Conservation (phyloP, 2,329 filamentous ascomycete species). For the Fusarium palustre region DNA sequence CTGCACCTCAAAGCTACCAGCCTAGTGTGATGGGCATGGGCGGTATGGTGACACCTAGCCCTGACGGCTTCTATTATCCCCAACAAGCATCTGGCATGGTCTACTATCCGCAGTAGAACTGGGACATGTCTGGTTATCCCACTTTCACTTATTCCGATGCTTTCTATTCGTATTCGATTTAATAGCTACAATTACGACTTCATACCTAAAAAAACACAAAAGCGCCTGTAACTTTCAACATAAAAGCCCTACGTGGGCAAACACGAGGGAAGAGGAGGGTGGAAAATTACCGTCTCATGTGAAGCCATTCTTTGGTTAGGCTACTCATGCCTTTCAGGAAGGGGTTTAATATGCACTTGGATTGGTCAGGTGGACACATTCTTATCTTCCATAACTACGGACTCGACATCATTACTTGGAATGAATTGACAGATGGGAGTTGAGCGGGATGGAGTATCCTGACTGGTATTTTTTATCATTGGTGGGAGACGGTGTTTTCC, state of each 20-base stretch:
- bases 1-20: slow-evolving; percentile 65
- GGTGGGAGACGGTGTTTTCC: slow-evolving; percentile 29
- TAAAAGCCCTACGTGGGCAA: slow-evolving; percentile 28
- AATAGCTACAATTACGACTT: slow-evolving; percentile 48
- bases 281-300: slow-evolving; percentile 5
- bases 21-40: slow-evolving; percentile 75
- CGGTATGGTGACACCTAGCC: slow-evolving; percentile 80
- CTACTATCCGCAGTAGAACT: slow-evolving; percentile 70
- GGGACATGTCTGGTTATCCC: slow-evolving; percentile 38
- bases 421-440: slow-evolving; percentile 39
- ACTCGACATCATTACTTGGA: slow-evolving; percentile 37
- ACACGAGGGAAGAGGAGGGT: slow-evolving; percentile 1
- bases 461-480: slow-evolving; percentile 36
- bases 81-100: slow-evolving; percentile 67
- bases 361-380: slow-evolving; percentile 33
- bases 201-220: slow-evolving; percentile 47
- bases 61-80: slow-evolving; percentile 77
- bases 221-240: slow-evolving; percentile 39
- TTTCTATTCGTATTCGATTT: slow-evolving; percentile 48
- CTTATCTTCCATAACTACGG: slow-evolving; percentile 28
- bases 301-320: slow-evolving; percentile 14
- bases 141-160: slow-evolving; percentile 43
- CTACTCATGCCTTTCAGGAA: background rate
- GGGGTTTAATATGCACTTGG: slow-evolving; percentile 26
- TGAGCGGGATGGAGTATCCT: slow-evolving; percentile 33